A percentile compares a stretch with the other conserved stretches of the same genome.
These are phyloP conservation scores for Fusarium cicatricum DNA, from an alignment of 2,329 filamentous ascomycete species.

Conservation along the genomic window DNA sequence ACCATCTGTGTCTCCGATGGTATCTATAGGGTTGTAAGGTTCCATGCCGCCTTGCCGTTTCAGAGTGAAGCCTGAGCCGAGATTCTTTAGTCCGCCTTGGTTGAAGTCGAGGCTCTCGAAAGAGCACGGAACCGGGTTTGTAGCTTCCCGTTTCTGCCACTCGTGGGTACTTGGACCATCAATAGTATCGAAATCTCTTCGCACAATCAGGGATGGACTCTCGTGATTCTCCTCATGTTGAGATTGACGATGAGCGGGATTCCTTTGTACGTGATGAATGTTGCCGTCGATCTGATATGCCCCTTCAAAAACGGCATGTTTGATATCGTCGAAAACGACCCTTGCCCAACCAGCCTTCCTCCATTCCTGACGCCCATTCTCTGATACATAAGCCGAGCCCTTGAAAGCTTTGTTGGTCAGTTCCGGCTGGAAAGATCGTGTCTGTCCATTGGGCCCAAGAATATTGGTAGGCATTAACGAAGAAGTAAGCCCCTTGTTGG, in stretches of 20 bases:
- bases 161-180: background rate
- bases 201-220: background rate
- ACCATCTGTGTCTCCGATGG: slow-evolving; percentile 76
- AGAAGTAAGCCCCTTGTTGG: background rate
- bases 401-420: background rate
- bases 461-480: background rate
- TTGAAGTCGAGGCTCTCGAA: background rate
- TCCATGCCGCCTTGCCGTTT: background rate
- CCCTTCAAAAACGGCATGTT: background rate
- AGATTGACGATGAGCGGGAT: background rate
- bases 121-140: background rate
- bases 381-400: background rate
- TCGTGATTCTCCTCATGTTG: background rate
- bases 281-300: background rate
- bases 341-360: background rate
- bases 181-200: background rate
- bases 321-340: background rate
- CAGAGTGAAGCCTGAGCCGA: background rate
- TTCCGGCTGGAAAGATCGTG: background rate
- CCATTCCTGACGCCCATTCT: background rate
- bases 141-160: background rate
- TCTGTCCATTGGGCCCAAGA: background rate
- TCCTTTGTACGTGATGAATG: background rate
- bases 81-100: background rate
- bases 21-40: background rate